Conservation (phyloP, 1,284 basidiomycete genomes). For the Ceratobasidium sp. region DNA sequence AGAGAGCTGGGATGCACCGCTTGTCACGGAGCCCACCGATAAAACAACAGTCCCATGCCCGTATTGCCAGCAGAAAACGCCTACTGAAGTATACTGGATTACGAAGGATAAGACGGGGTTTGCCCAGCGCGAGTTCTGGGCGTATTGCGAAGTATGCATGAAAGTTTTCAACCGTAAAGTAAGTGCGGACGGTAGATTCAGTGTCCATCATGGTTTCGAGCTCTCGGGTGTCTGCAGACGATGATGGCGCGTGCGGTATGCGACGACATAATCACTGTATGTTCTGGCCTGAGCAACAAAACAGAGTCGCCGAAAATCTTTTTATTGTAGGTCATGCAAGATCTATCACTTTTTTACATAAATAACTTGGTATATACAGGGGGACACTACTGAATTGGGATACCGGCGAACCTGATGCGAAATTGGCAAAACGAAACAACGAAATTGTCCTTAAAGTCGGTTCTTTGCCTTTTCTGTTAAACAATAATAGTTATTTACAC, state of each 20-base stretch:
- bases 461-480: not conserved
- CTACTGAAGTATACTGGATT: slow-evolving; percentile 36
- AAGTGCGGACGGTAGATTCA: not conserved
- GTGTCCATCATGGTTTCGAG: too few relatives aligned
- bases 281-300: not conserved
- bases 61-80: slow-evolving; percentile 28
- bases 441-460: slow-evolving; percentile 17
- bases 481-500: not conserved
- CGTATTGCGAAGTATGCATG: slow-evolving; percentile 34
- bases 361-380: not conserved
- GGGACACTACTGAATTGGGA: slow-evolving; percentile 31
- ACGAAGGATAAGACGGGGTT: slow-evolving; percentile 35
- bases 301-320: not conserved
- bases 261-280: slow-evolving; percentile 30
- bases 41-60: slow-evolving; percentile 34
- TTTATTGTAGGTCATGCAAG: slow-evolving; percentile 1
- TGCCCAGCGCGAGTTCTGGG: slow-evolving; percentile 35
- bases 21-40: slow-evolving; percentile 19
- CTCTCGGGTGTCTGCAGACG: too few relatives aligned
- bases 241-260: slow-evolving; percentile 30
- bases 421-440: not conserved
- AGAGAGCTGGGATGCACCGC: slow-evolving; percentile 22
- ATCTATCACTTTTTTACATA: too few relatives aligned
- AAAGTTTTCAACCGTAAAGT: slow-evolving; percentile 20
- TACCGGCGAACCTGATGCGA: slow-evolving; percentile 1